phyloP scores from a whole-genome alignment of 306 rosid genomes.

The Citrullus amarus region DNA sequence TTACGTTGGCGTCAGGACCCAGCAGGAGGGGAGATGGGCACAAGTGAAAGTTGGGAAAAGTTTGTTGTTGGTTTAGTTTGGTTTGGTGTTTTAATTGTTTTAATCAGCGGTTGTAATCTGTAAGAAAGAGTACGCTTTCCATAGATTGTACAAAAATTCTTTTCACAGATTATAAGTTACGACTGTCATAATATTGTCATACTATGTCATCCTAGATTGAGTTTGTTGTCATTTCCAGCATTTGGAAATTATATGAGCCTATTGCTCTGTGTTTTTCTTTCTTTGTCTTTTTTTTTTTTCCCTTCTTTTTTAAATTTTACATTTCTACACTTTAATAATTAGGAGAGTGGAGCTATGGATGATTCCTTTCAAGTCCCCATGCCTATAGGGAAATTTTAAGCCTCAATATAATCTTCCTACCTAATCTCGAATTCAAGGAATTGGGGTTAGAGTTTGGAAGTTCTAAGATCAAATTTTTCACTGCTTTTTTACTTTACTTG shows the following conservation, averaged over 20 bases:
- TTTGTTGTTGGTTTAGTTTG: not conserved
- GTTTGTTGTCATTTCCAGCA: not conserved
- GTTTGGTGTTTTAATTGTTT: not conserved
- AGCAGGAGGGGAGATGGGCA: slow-evolving; percentile 10
- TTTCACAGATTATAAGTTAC: not conserved
- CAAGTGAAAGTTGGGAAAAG: not conserved
- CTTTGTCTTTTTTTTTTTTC: not conserved
- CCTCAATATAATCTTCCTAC: not conserved
- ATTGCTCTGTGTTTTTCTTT: not conserved
- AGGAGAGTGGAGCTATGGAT: not conserved
- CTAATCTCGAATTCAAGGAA: not conserved
- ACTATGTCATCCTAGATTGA: not conserved
- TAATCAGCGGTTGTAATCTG: not conserved
- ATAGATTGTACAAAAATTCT: slow-evolving; percentile 6
- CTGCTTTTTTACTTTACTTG: too few relatives aligned
- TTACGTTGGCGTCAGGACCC: slow-evolving; percentile 9
- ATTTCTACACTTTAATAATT: not conserved
- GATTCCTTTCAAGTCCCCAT: not conserved
- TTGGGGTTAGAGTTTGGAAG: not conserved
- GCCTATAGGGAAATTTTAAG: not conserved
- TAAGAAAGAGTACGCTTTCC: not conserved
- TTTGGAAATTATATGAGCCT: not conserved
- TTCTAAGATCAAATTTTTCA: not conserved
- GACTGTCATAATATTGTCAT: not conserved
- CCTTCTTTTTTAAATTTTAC: not conserved